Evolutionary conservation across 2,329 filamentous ascomycete genomes (phyloP).

Genomic region (Fusarium sp.): DNA sequence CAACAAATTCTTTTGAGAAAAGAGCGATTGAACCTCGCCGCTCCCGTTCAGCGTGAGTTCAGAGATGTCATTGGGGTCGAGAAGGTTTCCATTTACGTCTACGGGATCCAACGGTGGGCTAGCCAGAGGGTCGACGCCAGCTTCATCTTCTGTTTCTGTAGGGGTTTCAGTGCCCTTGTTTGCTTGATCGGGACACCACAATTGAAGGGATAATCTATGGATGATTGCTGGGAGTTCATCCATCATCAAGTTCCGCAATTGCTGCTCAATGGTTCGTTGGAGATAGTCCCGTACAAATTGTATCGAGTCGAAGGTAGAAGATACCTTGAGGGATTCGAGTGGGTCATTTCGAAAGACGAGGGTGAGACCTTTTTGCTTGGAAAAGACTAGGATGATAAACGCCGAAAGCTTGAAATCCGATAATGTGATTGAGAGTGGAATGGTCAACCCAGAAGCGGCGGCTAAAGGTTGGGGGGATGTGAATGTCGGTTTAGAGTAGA

Average conservation of each 20-base stretch:
- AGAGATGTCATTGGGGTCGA: conserved; percentile 81
- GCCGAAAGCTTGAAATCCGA: conserved; percentile 96
- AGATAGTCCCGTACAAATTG: conserved; percentile 98
- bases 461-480: conserved; percentile 93
- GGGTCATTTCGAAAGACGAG: conserved; percentile 98
- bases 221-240: conserved; percentile 97
- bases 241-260: conserved; percentile 95
- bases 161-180: conserved; percentile 62
- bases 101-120: conserved; percentile 85
- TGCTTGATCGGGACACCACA: conserved; percentile 89
- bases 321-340: conserved; percentile 96
- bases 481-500: conserved; percentile 90
- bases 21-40: conserved; percentile 86
- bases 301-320: conserved; percentile 98
- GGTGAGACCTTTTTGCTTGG: conserved; percentile 95
- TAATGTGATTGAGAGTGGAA: conserved; percentile 95
- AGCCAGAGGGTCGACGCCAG: conserved; percentile 81
- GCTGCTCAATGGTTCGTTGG: conserved; percentile 94
- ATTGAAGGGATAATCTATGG: conserved; percentile 85
- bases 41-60: conserved; percentile 82
- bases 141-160: conserved; percentile 65
- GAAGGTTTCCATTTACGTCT: conserved; percentile 80
- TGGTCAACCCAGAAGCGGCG: conserved; percentile 91
- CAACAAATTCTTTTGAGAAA: conserved; percentile 94
- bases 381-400: conserved; percentile 98